Evolutionary conservation across 352 stramenopile species (phyloP), one percentile per base, ranked within the genome.

Genomic region (Phytophthora niederhauseri): DNA sequence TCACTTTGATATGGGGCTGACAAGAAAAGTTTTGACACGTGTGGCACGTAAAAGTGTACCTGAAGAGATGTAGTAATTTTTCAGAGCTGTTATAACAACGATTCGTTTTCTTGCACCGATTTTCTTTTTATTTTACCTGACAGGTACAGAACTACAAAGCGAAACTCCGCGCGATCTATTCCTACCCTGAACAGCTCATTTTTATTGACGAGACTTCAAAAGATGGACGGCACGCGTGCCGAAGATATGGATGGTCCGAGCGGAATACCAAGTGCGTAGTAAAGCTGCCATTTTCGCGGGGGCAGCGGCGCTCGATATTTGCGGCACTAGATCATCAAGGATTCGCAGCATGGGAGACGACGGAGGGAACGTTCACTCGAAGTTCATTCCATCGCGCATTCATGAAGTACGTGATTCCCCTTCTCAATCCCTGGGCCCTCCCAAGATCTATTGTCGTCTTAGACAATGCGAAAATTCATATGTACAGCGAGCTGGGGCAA

Each of bases 381-480:
- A 19, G 2, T 1, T 19, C 14, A 6, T 74, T 66, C 31, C 61
- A 64, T 30, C 38, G 50, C 3, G 55, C 36, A 2, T 66, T 74
- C 26, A 20, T 70, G 2, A 19, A 14, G 0, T 51, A 19, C 15
- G 24, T 38, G 7, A 55, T n/a, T 9, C 43, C 22, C 12, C 43
- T 34, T 4, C 46, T 77, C 2, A 74, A 66, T 22, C 65, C 70
- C 5, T 68, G 51, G 56, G 61, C 65, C 0, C 34, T 74, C 3
- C 70, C 61, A 17, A 45, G 61, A 11, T 77, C 66, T 2, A 77
- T 77, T 19, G 68, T 72, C 2, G 24, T 74, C 0, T 3, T 77
- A 4, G 70, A 77, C 52, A 77, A 74, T 31, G 70, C 61, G 0
- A 19, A 45, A 0, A 74, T 69, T 22, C 65, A 74, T 38, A 77